Evolutionary conservation across 1,284 basidiomycete species (phyloP).

Genomic region (Sporisorium scitamineum): DNA sequence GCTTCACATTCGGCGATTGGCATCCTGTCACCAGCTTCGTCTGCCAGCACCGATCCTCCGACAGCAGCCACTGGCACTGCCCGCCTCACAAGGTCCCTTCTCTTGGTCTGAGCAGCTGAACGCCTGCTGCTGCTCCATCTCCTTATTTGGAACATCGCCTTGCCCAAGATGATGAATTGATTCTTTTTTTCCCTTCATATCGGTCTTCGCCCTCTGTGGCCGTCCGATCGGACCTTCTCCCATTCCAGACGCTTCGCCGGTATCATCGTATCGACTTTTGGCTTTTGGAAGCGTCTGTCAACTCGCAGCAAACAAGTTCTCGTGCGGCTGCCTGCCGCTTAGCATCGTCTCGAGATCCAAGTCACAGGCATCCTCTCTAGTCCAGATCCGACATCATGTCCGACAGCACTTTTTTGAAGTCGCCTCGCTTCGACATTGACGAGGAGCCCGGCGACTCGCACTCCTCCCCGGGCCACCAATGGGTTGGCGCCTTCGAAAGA

Average conservation of each 20-base stretch:
- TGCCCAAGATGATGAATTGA: constrained; percentile 39
- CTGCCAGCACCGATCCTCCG: neutral
- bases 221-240: constrained; percentile 39
- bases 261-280: neutral
- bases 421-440: constrained; percentile 52
- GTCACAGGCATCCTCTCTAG: neutral
- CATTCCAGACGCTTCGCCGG: neutral
- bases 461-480: constrained; percentile 25
- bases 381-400: constrained; percentile 25
- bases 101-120: constrained; percentile 9
- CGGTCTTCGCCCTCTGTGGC: constrained; percentile 45
- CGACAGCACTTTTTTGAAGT: constrained; percentile 25
- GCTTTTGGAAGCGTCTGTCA: neutral
- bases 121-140: constrained; percentile 16
- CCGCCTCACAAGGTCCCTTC: neutral
- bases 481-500: constrained; percentile 65
- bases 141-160: constrained; percentile 22
- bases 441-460: constrained; percentile 51
- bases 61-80: neutral
- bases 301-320: neutral
- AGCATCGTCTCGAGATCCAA: neutral
- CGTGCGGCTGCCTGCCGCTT: neutral
- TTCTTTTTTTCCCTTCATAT: constrained; percentile 11
- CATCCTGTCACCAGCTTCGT: neutral
- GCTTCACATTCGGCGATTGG: no score